Evolutionary conservation across 83 land plant genomes (phyloP).

Genomic region (Diphasiastrum complanatum): DNA sequence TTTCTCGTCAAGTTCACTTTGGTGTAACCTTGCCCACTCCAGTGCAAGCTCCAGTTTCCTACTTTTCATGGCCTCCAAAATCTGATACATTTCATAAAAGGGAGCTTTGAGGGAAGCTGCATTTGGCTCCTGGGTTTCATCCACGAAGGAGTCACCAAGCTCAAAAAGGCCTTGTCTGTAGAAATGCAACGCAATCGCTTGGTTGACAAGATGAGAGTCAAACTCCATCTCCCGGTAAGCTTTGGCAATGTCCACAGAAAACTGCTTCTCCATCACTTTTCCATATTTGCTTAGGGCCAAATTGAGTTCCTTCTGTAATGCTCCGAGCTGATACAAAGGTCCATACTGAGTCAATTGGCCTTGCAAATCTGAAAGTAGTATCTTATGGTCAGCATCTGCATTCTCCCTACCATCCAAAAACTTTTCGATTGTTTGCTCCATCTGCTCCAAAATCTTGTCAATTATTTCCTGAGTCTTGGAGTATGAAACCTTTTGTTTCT

Average conservation of each 20-base stretch:
- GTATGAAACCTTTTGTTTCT: constrained; percentile 73
- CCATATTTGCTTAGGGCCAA: constrained; percentile 59
- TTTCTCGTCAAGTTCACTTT: constrained; percentile 42
- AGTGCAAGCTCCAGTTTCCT: constrained; percentile 76
- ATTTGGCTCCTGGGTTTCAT: constrained; percentile 54
- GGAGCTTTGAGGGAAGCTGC: constrained; percentile 49
- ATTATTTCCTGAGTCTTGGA: constrained; percentile 43
- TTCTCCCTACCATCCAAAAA: constrained; percentile 9
- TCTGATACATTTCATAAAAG: constrained; percentile 68
- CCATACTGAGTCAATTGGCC: constrained; percentile 48
- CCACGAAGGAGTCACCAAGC: constrained; percentile 70
- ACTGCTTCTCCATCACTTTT: constrained; percentile 63
- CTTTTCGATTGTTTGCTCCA: constrained; percentile 14
- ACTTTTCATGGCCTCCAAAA: constrained; percentile 52
- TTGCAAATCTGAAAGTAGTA: constrained; percentile 47
- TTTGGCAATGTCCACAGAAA: constrained; percentile 69
- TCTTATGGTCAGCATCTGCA: constrained; percentile 39
- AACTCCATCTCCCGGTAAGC: constrained; percentile 77
- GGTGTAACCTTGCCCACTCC: constrained; percentile 54
- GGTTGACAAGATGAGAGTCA: constrained; percentile 50
- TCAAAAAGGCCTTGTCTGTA: constrained; percentile 85
- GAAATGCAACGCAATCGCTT: constrained; percentile 73
- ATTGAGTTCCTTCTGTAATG: constrained; percentile 69
- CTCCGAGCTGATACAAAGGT: constrained; percentile 57
- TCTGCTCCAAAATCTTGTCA: constrained; percentile 14